These are phyloP conservation scores for Furcasterigmium furcatum DNA, from an alignment of 2,329 filamentous ascomycete genomes.

Conservation along the genomic window DNA sequence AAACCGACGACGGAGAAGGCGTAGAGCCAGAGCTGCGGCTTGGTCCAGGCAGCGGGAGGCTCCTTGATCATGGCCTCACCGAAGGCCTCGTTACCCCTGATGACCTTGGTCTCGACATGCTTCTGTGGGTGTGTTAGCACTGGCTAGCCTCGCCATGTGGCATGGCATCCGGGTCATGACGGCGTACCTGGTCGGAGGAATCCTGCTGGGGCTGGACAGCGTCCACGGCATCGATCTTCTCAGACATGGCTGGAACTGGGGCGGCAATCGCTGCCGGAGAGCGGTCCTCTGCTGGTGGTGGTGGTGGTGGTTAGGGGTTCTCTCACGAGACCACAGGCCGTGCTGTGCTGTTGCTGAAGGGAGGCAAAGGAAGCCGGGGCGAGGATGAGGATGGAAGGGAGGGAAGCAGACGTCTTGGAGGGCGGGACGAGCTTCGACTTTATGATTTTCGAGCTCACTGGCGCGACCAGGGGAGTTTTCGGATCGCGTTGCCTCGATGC, in stretches of 20 bases:
- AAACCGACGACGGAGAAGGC: slow-evolving; percentile 42
- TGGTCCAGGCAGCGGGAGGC: slow-evolving; percentile 38
- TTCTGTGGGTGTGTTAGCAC: slow-evolving; percentile 9
- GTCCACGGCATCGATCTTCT: slow-evolving; percentile 12
- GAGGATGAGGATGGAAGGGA: slow-evolving; percentile 11
- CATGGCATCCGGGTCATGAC: background rate
- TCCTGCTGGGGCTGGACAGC: slow-evolving; percentile 9
- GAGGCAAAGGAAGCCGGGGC: background rate
- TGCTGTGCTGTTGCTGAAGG: background rate
- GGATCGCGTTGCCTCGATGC: slow-evolving; percentile 4
- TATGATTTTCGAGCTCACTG: slow-evolving; percentile 10
- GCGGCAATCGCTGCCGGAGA: slow-evolving; percentile 8
- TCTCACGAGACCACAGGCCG: too few relatives aligned
- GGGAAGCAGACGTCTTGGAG: slow-evolving; percentile 6
- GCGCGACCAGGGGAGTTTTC: background rate
- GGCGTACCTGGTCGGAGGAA: slow-evolving; percentile 10
- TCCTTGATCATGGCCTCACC: slow-evolving; percentile 53
- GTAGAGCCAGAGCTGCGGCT: slow-evolving; percentile 36
- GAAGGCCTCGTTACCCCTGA: slow-evolving; percentile 50
- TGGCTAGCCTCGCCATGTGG: background rate
- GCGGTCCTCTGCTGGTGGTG: too few relatives aligned
- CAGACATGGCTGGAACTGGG: slow-evolving; percentile 2
- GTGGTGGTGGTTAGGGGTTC: too few relatives aligned
- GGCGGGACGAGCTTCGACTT: slow-evolving; percentile 10
- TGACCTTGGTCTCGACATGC: slow-evolving; percentile 33